Conservation (phyloP, 2,329 filamentous ascomycete species). For the Botrytis porri region DNA sequence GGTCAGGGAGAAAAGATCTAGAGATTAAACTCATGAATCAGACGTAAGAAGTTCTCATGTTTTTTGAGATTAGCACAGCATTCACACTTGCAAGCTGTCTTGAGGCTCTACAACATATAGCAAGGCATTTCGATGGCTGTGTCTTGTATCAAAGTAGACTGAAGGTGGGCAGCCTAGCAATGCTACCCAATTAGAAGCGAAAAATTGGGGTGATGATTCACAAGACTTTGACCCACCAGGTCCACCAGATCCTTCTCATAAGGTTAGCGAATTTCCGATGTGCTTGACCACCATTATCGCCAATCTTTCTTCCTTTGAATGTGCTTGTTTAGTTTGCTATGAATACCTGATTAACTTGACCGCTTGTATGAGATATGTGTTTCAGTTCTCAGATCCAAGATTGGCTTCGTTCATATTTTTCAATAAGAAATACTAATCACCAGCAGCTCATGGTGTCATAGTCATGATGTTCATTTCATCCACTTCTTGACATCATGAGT, state of each 20-base stretch:
- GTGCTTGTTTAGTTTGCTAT: background rate
- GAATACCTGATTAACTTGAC: background rate
- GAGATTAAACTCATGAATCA: background rate
- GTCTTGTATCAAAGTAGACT: background rate
- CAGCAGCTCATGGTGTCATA: background rate
- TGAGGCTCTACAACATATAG: background rate
- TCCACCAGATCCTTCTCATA: background rate
- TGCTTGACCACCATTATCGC: background rate
- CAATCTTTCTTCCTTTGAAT: background rate
- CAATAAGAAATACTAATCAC: background rate
- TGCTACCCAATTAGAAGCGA: background rate
- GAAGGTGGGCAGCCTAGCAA: background rate
- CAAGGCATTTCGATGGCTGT: background rate
- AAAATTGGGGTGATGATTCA: background rate
- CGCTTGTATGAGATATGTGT: background rate
- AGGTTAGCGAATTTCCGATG: background rate
- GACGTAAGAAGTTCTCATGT: background rate
- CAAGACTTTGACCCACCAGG: background rate
- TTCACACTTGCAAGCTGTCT: background rate
- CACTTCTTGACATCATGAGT: background rate
- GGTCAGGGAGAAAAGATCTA: background rate
- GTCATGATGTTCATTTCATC: background rate
- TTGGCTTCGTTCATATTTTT: background rate
- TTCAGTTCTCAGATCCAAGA: background rate
- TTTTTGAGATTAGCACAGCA: background rate